phyloP scores from a whole-genome alignment of 139 green algal species.

The Nannochloris sp. region DNA sequence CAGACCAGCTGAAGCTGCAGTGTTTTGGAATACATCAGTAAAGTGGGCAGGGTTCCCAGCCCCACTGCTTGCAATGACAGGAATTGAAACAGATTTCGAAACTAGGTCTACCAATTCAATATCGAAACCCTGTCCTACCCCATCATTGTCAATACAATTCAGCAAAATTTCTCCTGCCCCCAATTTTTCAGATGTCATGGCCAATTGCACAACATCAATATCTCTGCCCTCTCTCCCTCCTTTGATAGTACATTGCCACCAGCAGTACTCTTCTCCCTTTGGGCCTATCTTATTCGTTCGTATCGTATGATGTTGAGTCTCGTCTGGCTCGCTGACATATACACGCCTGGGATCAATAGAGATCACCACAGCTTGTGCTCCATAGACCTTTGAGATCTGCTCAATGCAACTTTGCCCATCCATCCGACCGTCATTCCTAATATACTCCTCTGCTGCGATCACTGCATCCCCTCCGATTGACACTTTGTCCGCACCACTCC shows the following conservation, averaged over 20 bases:
- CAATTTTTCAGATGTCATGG: constrained; percentile 73
- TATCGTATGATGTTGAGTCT: constrained; percentile 51
- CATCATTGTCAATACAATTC: constrained; percentile 98
- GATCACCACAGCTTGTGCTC: constrained; percentile 79
- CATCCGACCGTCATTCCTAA: constrained; percentile 28
- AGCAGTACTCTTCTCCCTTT: constrained; percentile 90
- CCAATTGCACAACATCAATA: constrained; percentile 86
- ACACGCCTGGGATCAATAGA: constrained; percentile 87
- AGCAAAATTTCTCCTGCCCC: constrained; percentile 97
- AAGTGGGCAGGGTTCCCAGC: constrained; percentile 91
- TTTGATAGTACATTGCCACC: constrained; percentile 95
- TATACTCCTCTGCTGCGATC: constrained; percentile 53
- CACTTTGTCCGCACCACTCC: constrained; percentile 90
- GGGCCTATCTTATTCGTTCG: constrained; percentile 57
- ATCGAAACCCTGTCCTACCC: constrained; percentile 81
- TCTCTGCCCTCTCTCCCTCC: constrained; percentile 83
- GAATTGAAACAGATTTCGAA: constrained; percentile 84
- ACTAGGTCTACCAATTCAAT: constrained; percentile 84
- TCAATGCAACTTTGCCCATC: constrained; percentile 78
- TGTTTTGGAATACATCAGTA: constrained; percentile 69
- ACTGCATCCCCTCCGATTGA: constrained; percentile 94
- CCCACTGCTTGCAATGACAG: constrained; percentile 91
- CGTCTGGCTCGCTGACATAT: constrained; percentile 63
- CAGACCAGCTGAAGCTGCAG: constrained; percentile 75
- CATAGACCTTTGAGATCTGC: constrained; percentile 92